phyloP scores from a whole-genome alignment of 108 stramenopile genomes.

The Nannochloropsis oceanica region DNA sequence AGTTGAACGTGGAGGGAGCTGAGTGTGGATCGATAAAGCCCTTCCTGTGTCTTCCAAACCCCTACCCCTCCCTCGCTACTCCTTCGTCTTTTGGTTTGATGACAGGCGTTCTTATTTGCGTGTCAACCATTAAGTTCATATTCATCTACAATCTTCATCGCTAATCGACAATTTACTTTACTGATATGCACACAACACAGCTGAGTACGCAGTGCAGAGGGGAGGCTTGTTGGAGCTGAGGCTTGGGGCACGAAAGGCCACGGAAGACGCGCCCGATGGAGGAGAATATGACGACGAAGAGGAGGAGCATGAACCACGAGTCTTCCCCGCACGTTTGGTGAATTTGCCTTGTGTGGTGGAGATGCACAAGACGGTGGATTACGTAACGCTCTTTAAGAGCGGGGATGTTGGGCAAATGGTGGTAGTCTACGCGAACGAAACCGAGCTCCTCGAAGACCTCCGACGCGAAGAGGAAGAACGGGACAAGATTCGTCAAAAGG shows the following conservation, averaged over 20 bases:
- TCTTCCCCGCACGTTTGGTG: slow-evolving; percentile 69
- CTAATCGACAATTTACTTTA: too few species aligned
- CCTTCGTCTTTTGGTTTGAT: too few species aligned
- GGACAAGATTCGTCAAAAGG: background rate
- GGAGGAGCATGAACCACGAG: slow-evolving; percentile 40
- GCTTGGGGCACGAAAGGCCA: background rate
- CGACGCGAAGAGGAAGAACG: slow-evolving; percentile 56
- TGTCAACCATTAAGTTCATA: too few species aligned
- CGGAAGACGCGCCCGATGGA: background rate
- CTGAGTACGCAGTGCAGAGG: background rate
- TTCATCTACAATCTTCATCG: too few species aligned
- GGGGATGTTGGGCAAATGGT: slow-evolving; percentile 77
- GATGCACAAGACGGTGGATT: slow-evolving; percentile 75
- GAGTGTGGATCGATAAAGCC: background rate
- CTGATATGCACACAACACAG: too few species aligned
- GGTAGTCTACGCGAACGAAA: slow-evolving; percentile 69
- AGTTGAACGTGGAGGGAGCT: background rate
- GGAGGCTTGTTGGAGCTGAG: background rate
- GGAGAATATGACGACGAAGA: background rate
- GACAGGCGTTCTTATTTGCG: too few species aligned
- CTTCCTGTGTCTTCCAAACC: background rate
- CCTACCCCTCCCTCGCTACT: background rate
- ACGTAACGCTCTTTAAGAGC: slow-evolving; percentile 70
- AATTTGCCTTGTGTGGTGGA: slow-evolving; percentile 82
- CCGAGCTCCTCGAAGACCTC: background rate